phyloP scores from a whole-genome alignment of 2,329 filamentous ascomycete genomes.

The Gyromitra esculenta region DNA sequence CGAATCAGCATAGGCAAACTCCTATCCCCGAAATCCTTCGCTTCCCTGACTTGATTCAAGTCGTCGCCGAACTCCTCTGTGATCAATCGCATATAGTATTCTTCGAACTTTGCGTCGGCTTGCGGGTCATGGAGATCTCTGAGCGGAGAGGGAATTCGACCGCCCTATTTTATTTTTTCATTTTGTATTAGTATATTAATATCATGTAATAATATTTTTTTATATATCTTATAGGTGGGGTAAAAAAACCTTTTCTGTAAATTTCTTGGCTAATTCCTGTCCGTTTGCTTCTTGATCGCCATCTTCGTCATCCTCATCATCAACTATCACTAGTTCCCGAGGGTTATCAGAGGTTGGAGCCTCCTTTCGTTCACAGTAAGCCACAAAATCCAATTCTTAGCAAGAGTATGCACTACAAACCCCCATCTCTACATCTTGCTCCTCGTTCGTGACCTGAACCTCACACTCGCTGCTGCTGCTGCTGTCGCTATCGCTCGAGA shows the following conservation, averaged over 20 bases:
- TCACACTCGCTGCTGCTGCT: conserved; percentile 48
- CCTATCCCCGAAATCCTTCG: conserved; percentile 65
- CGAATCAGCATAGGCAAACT: conserved; percentile 64
- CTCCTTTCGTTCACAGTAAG: conserved; percentile 31
- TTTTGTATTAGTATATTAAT: conserved; percentile 24
- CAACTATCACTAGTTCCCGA: conserved; percentile 1
- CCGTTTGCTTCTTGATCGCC: conserved; percentile 25
- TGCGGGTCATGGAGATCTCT: conserved; percentile 50
- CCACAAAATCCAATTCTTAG: not conserved
- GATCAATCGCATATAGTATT: conserved; percentile 64
- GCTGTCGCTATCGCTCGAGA: conserved; percentile 44
- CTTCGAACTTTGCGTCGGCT: conserved; percentile 60
- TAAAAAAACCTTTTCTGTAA: conserved; percentile 36
- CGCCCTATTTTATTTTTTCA: conserved; percentile 41
- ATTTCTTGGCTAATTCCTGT: not conserved
- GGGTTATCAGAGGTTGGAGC: conserved; percentile 4
- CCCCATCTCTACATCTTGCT: conserved; percentile 30
- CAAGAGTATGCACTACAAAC: conserved; percentile 6
- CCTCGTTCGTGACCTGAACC: conserved; percentile 36
- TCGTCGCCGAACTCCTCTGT: conserved; percentile 67
- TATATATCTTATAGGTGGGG: not conserved
- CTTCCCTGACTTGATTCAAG: conserved; percentile 65
- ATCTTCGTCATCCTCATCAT: conserved; percentile 23
- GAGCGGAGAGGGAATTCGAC: conserved; percentile 49
- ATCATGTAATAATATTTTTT: conserved; percentile 20